Evolutionary conservation across 139 green algal genomes (phyloP).

Genomic region (Astrephomene gubernaculifera): DNA sequence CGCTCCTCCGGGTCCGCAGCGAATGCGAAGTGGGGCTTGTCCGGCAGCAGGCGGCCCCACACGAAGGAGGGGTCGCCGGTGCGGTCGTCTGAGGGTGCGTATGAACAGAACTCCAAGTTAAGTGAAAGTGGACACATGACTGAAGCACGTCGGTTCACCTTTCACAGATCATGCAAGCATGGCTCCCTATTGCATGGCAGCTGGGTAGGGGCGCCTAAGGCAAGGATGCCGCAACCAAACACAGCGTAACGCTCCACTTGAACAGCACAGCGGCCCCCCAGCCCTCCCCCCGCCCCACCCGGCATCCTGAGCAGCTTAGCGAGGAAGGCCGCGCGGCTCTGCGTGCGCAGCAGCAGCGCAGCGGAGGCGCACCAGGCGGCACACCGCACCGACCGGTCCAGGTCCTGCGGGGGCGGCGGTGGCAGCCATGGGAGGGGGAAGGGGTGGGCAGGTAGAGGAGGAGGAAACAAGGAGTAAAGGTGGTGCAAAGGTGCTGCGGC

Average conservation of each 20-base stretch:
- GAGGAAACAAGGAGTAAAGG: not conserved
- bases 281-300: not conserved
- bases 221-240: no score
- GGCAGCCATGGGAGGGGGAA: not conserved
- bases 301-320: conserved; percentile 3
- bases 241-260: no score
- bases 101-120: no score
- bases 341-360: conserved; percentile 18
- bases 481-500: not conserved
- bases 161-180: no score
- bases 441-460: not conserved
- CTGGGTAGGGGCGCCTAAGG: no score
- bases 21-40: conserved; percentile 11
- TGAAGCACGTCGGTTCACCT: no score
- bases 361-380: conserved; percentile 21
- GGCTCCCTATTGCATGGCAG: no score
- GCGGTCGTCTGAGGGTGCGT: conserved; percentile 21
- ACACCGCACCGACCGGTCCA: conserved; percentile 11
- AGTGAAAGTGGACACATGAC: no score
- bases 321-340: conserved; percentile 20
- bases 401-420: not conserved
- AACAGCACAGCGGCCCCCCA: no score
- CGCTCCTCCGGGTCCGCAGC: not conserved
- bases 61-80: conserved; percentile 12
- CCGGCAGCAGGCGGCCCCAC: conserved; percentile 30